A percentile compares a stretch with the other conserved stretches of the same genome.
phyloP scores from a whole-genome alignment of 805 yeast species.

The Metschnikowia sp. region DNA sequence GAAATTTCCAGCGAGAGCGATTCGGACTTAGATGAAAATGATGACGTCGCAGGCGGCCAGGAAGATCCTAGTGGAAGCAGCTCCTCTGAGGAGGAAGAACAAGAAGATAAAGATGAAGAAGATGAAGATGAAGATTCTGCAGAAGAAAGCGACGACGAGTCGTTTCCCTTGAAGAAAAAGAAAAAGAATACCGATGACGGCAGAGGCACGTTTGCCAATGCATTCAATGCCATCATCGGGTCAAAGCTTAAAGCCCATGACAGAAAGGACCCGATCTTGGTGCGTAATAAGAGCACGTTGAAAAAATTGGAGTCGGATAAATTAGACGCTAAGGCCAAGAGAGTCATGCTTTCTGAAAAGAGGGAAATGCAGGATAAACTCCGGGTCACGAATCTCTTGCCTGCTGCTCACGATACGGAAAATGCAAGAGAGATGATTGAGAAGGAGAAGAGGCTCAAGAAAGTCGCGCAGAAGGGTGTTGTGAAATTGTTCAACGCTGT shows the following conservation, averaged over 20 bases:
- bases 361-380: conserved; percentile 61
- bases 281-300: conserved; percentile 68
- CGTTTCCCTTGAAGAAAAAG: conserved; percentile 50
- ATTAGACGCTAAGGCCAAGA: conserved; percentile 78
- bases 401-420: conserved; percentile 52
- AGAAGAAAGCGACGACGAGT: conserved; percentile 16
- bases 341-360: conserved; percentile 67
- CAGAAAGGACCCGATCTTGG: conserved; percentile 85
- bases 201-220: conserved; percentile 73
- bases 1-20: conserved; percentile 12
- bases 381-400: conserved; percentile 66
- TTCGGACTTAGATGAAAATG: conserved; percentile 24
- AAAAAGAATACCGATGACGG: conserved; percentile 63
- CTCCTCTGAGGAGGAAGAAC: background rate
- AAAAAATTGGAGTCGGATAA: conserved; percentile 77
- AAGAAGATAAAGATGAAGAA: conserved; percentile 9
- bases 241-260: conserved; percentile 87
- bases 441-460: conserved; percentile 65
- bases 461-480: conserved; percentile 85
- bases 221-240: conserved; percentile 78
- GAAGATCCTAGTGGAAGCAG: conserved; percentile 14
- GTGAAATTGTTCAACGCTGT: conserved; percentile 82
- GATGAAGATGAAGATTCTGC: conserved; percentile 9
- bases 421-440: conserved; percentile 59
- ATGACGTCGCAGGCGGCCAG: conserved; percentile 24